Base-by-base conservation (phyloP, 1,284 basidiomycete species). In the Fomitiporia mediterranea region DNA sequence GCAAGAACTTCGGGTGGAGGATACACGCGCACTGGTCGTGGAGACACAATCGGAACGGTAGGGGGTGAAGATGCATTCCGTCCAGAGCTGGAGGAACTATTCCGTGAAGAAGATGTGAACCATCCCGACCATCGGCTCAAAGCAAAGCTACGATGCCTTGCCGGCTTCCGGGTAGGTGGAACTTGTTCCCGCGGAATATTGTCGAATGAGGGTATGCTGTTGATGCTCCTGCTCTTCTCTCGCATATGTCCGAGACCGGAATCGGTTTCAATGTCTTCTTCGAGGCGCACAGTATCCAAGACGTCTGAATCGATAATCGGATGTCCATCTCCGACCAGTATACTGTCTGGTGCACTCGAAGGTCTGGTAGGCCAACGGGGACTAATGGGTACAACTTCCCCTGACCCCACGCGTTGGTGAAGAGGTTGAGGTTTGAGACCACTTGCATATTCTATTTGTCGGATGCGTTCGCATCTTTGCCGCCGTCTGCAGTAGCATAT, bases 401-500 rank as follows among this genome's bases (percentile, higher is more conserved):
- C 34, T 38, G 53, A 42, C 27, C 21, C 34, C 4, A 50, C 47
- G 15, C 47, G 44, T 49, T 47, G 53, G 27, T 55, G 53, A 8
- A 42, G 47, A 0, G 53, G 53, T 21, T 25, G 44, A 8, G 11
- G 23, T 27, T 32, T 38, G 34, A 49, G 17, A 27, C 9, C 17
- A 7, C n/a, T 25, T 38, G 32, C 56, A 23, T 51, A 48, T 34
- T 11, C 32, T 15, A 9, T 4, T 48, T 70, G 69, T 15, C 61
- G 46, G 51, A 55, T 55, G 19, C 53, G 53, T 30, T 51, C 61
- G 9, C 30, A 15, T 9, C 35, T 25, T 43, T 58, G 60, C 27
- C 68, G 63, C 30, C 69, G 67, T 57, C 65, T 64, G 15, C 75
- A 76, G 32, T 79, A 79, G 30, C 79, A 54, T 74, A 69, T 42